Base-by-base conservation (phyloP, 2,329 filamentous ascomycete genomes). In the Apiospora sp. region DNA sequence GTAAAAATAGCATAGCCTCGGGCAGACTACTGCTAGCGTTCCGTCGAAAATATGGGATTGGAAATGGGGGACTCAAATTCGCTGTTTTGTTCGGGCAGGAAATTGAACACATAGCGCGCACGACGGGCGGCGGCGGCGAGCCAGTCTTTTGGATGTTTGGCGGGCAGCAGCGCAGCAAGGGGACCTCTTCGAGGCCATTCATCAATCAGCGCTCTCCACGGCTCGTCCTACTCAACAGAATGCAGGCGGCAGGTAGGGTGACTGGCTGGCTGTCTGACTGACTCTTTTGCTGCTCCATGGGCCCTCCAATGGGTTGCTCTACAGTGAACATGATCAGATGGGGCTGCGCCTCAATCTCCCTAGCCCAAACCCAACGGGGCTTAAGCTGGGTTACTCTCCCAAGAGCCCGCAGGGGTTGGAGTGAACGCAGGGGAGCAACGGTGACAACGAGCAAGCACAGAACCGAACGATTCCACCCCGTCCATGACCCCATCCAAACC, bases 21-120 rank as follows among this genome's bases (percentile, higher is more conserved):
- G 58, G 58, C 34, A 64, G 34, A 64, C 58, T 64, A 64, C 58
- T 64, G 58, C 58, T 64, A 64, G 58, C 58, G 58, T 64, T 64
- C 58, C 58, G 58, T 12, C 30, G 19, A 10, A n/a, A n/a, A n/a
- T 6, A n/a, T 41, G 58, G 30, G 22, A 61, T 41, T 37, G 34
- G 58, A 41, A 64, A 64, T 64, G 34, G 58, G 49, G 58, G 34
- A 64, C 19, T 64, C 22, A n/a, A 64, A 64, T 64, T 64, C 58
- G 58, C n/a, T 41, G 19, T 64, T 22, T 34, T 64, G 58, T 64
- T n/a, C 58, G 58, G 19, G 58, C 34, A 41, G 58, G 30, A 64
- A 64, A 64, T 64, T 64, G 58, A 58, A 41, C 34, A 24, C 30
- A 41, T 64, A n/a, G 58, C 19, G 34, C 58, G 2, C 30, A 22